Conservation (phyloP, 2,329 filamentous ascomycete species). For the Fonsecaea monophora region DNA sequence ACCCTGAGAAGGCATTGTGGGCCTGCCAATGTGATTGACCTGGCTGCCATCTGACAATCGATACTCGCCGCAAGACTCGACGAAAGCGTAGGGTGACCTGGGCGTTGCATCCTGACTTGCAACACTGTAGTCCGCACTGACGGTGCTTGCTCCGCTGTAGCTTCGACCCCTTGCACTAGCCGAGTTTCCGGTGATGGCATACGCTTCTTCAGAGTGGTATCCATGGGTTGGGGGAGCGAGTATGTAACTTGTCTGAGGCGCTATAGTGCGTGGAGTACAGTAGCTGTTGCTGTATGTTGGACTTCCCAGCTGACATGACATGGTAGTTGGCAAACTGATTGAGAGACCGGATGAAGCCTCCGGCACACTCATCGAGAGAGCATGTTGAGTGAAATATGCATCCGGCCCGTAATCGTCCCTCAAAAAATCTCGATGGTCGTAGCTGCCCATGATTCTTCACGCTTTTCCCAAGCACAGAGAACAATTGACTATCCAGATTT, state of each 20-base stretch:
- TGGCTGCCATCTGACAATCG: not conserved
- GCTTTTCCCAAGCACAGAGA: not conserved
- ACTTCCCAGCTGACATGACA: conserved; percentile 6
- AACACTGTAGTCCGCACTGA: conserved; percentile 12
- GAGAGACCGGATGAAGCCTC: conserved; percentile 8
- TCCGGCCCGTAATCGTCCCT: not conserved
- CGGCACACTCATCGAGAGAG: conserved; percentile 5
- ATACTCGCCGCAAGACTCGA: conserved; percentile 8
- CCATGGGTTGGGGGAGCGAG: conserved; percentile 1
- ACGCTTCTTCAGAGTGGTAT: conserved; percentile 13
- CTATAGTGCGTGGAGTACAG: conserved; percentile 13
- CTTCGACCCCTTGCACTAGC: conserved; percentile 19
- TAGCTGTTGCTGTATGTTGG: conserved; percentile 5
- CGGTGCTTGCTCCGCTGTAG: conserved; percentile 15
- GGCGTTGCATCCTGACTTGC: conserved; percentile 10
- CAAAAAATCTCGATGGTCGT: not conserved
- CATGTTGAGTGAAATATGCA: not conserved
- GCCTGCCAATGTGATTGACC: not conserved
- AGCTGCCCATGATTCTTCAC: conserved; percentile 1
- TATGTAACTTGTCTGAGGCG: conserved; percentile 2
- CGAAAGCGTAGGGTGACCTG: conserved; percentile 8
- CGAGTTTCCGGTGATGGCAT: conserved; percentile 16
- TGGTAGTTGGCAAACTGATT: conserved; percentile 6
- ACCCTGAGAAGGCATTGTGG: not conserved
- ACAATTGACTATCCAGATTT: not conserved